These are phyloP conservation scores for Sporothrix dimorphospora DNA, from an alignment of 2,329 filamentous ascomycete genomes.

Conservation along the genomic window DNA sequence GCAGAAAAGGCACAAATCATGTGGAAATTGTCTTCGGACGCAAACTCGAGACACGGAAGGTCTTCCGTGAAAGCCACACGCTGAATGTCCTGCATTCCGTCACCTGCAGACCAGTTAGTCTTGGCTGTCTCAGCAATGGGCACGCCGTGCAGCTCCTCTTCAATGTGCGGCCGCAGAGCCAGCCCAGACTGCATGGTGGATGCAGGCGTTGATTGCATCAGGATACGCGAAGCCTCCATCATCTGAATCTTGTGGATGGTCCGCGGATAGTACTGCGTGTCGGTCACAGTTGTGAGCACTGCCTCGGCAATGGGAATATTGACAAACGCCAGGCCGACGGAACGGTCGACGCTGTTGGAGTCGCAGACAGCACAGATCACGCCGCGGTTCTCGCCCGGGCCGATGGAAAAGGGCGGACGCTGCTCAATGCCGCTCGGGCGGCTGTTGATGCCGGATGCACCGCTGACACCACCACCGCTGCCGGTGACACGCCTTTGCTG, in stretches of 20 bases:
- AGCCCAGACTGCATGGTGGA: conserved; percentile 72
- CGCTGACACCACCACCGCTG: neutral
- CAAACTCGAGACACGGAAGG: conserved; percentile 77
- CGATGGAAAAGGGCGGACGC: conserved; percentile 29
- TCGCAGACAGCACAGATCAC: conserved; percentile 82
- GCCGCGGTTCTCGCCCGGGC: conserved; percentile 30
- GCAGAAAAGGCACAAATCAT: conserved; percentile 84
- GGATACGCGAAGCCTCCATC: conserved; percentile 75
- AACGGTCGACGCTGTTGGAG: conserved; percentile 82
- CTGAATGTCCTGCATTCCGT: conserved; percentile 76
- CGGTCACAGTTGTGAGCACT: conserved; percentile 86
- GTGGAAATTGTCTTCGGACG: conserved; percentile 81
- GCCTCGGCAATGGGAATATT: conserved; percentile 85
- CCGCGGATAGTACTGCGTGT: conserved; percentile 88
- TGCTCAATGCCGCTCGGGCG: conserved; percentile 19
- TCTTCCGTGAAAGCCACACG: conserved; percentile 80
- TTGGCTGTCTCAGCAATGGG: conserved; percentile 66
- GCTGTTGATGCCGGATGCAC: conserved; percentile 11
- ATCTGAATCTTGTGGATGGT: conserved; percentile 86
- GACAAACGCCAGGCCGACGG: conserved; percentile 83
- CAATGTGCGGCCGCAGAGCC: conserved; percentile 36
- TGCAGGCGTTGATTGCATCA: conserved; percentile 71
- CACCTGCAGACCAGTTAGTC: conserved; percentile 79
- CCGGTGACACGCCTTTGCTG: conserved; percentile 6
- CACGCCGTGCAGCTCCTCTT: conserved; percentile 41